Evolutionary conservation across 1,284 basidiomycete species (phyloP).

Genomic region (Trichosporon asahii): DNA sequence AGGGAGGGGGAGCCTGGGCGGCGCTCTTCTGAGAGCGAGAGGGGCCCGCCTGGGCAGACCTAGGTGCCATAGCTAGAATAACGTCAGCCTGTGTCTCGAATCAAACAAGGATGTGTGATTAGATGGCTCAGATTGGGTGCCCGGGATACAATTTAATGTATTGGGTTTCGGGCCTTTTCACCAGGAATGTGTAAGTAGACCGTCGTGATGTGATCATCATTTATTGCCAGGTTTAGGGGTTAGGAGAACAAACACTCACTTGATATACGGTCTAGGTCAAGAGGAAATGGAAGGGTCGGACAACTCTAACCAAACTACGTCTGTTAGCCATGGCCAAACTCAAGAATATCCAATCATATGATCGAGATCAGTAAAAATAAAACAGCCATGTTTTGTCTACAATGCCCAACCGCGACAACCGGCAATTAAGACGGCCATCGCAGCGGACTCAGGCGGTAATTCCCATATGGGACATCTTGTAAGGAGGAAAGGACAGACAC

Average conservation of each 20-base stretch:
- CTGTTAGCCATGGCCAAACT: conserved; percentile 25
- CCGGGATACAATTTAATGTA: conserved; percentile 29
- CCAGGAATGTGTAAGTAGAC: conserved; percentile 47
- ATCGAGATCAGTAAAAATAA: conserved; percentile 48
- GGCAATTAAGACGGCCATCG: conserved; percentile 37
- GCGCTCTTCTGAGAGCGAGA: conserved; percentile 40
- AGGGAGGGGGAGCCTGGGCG: conserved; percentile 42
- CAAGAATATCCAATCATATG: conserved; percentile 11
- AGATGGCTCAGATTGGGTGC: conserved; percentile 40
- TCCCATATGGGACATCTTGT: conserved; percentile 51
- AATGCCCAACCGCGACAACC: conserved; percentile 31
- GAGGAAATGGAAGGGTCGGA: background rate
- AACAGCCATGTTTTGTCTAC: conserved; percentile 53
- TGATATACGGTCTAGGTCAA: background rate
- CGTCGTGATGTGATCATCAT: conserved; percentile 52
- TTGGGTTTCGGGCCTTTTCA: conserved; percentile 47
- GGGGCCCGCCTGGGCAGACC: conserved; percentile 44
- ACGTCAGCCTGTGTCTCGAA: conserved; percentile 16
- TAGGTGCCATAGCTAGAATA: conserved; percentile 34
- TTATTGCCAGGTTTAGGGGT: conserved; percentile 27
- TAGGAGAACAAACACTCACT: conserved; percentile 1
- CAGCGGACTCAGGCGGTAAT: conserved; percentile 51
- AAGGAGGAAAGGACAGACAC: conserved; percentile 13
- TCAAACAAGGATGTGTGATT: conserved; percentile 7
- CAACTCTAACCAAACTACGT: conserved; percentile 5